Base-by-base conservation (phyloP, 176 grass and related monocot species). In the Tillandsia fasciculata region DNA sequence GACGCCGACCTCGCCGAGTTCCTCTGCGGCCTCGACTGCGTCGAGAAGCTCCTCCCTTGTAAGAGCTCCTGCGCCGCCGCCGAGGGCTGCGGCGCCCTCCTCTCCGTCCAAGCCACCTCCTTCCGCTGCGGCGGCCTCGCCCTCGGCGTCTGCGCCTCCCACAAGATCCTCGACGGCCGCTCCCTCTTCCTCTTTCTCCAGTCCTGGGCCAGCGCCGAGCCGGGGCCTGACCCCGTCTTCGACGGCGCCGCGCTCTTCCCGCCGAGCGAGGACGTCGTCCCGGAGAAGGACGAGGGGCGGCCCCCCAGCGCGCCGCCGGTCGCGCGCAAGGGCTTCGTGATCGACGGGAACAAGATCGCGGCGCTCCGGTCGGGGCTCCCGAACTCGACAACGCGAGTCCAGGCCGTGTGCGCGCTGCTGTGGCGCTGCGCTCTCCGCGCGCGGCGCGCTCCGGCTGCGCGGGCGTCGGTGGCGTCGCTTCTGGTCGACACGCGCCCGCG, bases 391-490 rank as follows among this genome's bases (percentile, higher is more conserved):
- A 66, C 64, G 11, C 64, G 64, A 1, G 27, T 66, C 11, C 26
- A 66, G 14, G 64, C 12, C 11, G 64, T 42, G 26, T 24, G 26
- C 12, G 64, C 64, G 11, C 27, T 66, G 26, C 26, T 66, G 8
- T 66, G 64, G 64, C 64, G 64, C 26, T 66, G 64, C 64, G 64
- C 64, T 11, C 7, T 66, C 3, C 64, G 64, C 26, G 22, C 64
- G 24, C 64, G 64, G 24, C 64, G 64, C 23, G 10, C 7, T 2
- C 26, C 64, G 23, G 23, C 27, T 1, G 2, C 10, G 23, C 23
- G 64, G 23, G 10, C 27, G 1, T 66, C 64, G 24, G 11, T 66
- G 64, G 64, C 26, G 10, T 66, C 27, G 1, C 12, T 66, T 2
- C 26, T 29, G 13, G 64, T 66, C 9, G 26, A 66, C 27, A 47